phyloP scores from a whole-genome alignment of 441 rosid species.

The Melastoma candidum region DNA sequence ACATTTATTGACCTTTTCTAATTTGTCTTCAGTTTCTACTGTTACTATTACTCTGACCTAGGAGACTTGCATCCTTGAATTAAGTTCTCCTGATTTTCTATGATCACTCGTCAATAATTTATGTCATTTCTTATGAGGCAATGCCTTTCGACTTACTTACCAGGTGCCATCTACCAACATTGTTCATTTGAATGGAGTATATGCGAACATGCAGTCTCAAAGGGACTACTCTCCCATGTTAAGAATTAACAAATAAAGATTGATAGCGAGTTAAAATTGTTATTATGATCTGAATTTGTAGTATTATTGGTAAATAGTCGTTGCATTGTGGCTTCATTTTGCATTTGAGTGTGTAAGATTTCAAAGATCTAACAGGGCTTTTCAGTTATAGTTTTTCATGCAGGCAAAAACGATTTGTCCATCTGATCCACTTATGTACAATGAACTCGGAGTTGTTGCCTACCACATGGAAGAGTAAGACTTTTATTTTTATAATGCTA shows the following conservation, averaged over 20 bases:
- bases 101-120: constrained; percentile 5
- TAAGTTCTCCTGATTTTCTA: constrained; percentile 7
- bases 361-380: constrained; percentile 5
- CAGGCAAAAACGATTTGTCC: constrained; percentile 87
- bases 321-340: too few species aligned
- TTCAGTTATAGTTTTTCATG: constrained; percentile 63
- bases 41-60: too few species aligned
- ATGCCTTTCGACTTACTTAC: constrained; percentile 59
- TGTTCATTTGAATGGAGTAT: constrained; percentile 99
- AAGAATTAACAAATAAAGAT: too few species aligned
- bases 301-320: too few species aligned
- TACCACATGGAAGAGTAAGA: constrained; percentile 90
- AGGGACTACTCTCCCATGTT: too few species aligned
- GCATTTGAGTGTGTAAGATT: too few species aligned
- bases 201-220: constrained; percentile 95
- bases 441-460: constrained; percentile 95
- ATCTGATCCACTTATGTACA: constrained; percentile 88
- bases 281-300: neutral
- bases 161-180: constrained; percentile 97
- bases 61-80: too few species aligned
- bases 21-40: too few species aligned
- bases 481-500: constrained; percentile 1
- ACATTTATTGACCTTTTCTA: too few species aligned
- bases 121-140: constrained; percentile 37
- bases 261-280: neutral